phyloP scores from a whole-genome alignment of 768 basidiomycete genomes.

The Rhodotorula diobovata region DNA sequence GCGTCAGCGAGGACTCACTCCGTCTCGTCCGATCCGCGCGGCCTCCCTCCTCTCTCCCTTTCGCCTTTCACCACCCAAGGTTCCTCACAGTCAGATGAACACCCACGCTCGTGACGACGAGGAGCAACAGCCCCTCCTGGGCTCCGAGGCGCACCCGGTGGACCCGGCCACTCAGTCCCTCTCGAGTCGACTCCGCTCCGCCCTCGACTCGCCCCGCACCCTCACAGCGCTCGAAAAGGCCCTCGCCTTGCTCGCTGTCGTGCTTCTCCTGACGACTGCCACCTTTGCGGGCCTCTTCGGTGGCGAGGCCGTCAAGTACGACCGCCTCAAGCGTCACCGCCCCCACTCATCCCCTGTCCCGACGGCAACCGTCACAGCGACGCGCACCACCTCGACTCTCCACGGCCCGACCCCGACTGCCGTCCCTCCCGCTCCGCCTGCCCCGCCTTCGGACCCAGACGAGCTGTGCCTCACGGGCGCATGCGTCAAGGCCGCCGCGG shows the following conservation, averaged over 20 bases:
- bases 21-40: not conserved
- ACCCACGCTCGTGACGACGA: not conserved
- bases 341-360: not conserved
- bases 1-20: no score
- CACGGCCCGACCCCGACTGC: conserved; percentile 29
- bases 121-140: not conserved
- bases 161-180: not conserved
- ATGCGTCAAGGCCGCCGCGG: conserved; percentile 77
- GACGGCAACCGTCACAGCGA: conserved; percentile 38
- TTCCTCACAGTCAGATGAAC: no score
- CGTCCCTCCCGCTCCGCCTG: conserved; percentile 37
- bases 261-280: conserved; percentile 70
- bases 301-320: conserved; percentile 59
- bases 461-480: conserved; percentile 64
- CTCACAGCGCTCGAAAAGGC: conserved; percentile 45
- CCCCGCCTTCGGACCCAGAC: conserved; percentile 48
- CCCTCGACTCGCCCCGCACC: not conserved
- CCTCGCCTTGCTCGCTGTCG: conserved; percentile 67
- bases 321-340: conserved; percentile 58
- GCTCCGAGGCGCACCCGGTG: not conserved
- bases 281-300: conserved; percentile 62
- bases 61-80: not conserved
- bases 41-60: not conserved
- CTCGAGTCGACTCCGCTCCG: not conserved
- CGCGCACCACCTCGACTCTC: conserved; percentile 43